Percentiles rank a stretch among this genome's conserved stretches.
Conservation (phyloP, 2,329 filamentous ascomycete species). For the Penicillium verrucosum region DNA sequence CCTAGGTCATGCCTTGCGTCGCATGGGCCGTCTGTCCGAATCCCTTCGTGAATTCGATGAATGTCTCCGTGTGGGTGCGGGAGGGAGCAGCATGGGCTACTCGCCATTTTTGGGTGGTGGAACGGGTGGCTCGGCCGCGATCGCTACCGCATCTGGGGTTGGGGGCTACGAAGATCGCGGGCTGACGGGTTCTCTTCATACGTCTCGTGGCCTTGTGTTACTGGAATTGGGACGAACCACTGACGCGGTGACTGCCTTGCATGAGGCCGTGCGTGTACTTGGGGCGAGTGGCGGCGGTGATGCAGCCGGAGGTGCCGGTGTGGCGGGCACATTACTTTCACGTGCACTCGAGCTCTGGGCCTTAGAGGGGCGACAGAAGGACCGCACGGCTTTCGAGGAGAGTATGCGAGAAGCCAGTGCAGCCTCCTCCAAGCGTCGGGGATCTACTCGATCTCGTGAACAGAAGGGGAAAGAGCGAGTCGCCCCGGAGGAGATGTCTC, state of each 20-base stretch:
- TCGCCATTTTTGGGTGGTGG: conserved; percentile 56
- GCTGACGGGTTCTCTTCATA: conserved; percentile 46
- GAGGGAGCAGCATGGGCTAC: conserved; percentile 75
- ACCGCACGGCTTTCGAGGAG: conserved; percentile 13
- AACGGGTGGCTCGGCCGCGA: conserved; percentile 33
- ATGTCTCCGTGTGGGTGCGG: conserved; percentile 72
- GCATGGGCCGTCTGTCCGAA: conserved; percentile 64
- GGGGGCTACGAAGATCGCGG: conserved; percentile 48
- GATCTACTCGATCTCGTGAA: conserved; percentile 24
- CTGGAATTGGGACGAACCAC: conserved; percentile 72
- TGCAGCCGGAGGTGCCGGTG: conserved; percentile 46
- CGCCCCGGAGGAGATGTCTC: conserved; percentile 12
- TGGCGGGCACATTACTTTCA: conserved; percentile 46
- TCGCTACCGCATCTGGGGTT: conserved; percentile 39
- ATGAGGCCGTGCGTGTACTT: conserved; percentile 60
- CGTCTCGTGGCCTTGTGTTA: conserved; percentile 69
- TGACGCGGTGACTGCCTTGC: conserved; percentile 76
- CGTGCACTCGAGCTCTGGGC: conserved; percentile 48
- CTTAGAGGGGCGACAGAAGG: conserved; percentile 35
- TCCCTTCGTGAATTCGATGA: conserved; percentile 81
- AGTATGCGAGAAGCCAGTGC: conserved; percentile 1
- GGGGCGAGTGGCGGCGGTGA: conserved; percentile 46
- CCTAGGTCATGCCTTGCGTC: conserved; percentile 80
- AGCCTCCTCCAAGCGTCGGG: conserved; percentile 19
- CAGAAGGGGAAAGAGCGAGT: conserved; percentile 28